phyloP scores from a whole-genome alignment of 2,329 filamentous ascomycete genomes.

The Sphaerulina musiva region DNA sequence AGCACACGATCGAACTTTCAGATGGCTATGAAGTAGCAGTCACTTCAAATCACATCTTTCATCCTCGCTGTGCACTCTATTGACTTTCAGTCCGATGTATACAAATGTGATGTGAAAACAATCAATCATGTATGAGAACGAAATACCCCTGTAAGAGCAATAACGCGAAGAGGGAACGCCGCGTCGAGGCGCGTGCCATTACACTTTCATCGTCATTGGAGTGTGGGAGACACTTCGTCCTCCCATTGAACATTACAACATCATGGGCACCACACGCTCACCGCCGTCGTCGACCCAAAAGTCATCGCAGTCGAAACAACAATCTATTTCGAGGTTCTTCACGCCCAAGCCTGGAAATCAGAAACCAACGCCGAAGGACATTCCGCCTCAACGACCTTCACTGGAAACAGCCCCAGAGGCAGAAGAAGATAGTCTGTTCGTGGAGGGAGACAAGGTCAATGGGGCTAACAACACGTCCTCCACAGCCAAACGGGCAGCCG shows the following conservation, averaged over 20 bases:
- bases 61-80: too few relatives aligned
- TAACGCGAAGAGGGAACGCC: not conserved
- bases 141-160: not conserved
- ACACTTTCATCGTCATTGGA: not conserved
- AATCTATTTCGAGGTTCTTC: slow-evolving; percentile 60
- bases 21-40: too few relatives aligned
- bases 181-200: not conserved
- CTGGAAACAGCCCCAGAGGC: not conserved
- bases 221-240: not conserved
- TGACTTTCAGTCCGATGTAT: too few relatives aligned
- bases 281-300: slow-evolving; percentile 4
- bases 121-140: too few relatives aligned
- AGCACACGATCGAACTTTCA: too few relatives aligned
- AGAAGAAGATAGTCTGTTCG: slow-evolving; percentile 19
- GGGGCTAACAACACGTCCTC: slow-evolving; percentile 1
- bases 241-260: not conserved
- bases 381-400: slow-evolving; percentile 12
- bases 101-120: too few relatives aligned
- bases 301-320: slow-evolving; percentile 58
- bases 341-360: slow-evolving; percentile 26
- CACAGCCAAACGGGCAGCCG: slow-evolving; percentile 19
- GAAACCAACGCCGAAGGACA: slow-evolving; percentile 19
- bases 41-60: too few relatives aligned
- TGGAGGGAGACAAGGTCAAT: slow-evolving; percentile 32
- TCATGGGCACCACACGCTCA: slow-evolving; percentile 6